phyloP scores from a whole-genome alignment of 2,329 filamentous ascomycete species.

The Calonectria hongkongensis region DNA sequence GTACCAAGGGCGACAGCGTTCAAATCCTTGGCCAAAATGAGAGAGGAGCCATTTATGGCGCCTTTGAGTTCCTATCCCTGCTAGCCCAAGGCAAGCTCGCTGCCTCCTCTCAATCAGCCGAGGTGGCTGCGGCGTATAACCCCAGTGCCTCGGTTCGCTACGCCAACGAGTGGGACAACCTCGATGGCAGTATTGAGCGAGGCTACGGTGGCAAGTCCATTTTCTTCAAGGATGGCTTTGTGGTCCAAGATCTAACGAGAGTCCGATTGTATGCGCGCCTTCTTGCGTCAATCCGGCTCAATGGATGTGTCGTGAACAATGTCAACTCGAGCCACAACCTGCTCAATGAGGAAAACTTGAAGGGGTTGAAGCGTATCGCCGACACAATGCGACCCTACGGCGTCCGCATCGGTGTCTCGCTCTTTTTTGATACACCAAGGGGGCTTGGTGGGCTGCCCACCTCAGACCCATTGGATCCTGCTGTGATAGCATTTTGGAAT shows the following conservation, averaged over 20 bases:
- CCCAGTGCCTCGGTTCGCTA: slow-evolving; percentile 8
- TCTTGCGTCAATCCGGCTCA: slow-evolving; percentile 13
- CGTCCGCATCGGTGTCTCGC: slow-evolving; percentile 1
- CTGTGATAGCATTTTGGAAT: slow-evolving; percentile 10
- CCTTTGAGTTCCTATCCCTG: slow-evolving; percentile 8
- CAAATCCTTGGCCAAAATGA: slow-evolving; percentile 9
- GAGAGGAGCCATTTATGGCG: not conserved
- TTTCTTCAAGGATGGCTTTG: slow-evolving; percentile 16
- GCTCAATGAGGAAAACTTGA: not conserved
- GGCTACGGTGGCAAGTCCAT: slow-evolving; percentile 23
- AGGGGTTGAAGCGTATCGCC: not conserved
- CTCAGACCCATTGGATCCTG: not conserved
- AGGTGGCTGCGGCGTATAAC: not conserved
- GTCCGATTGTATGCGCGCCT: not conserved
- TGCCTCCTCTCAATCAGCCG: not conserved
- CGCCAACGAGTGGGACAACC: slow-evolving; percentile 21
- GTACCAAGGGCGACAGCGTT: not conserved
- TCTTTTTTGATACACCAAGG: not conserved
- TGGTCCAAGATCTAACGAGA: not conserved
- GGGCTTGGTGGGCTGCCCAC: not conserved
- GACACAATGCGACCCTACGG: slow-evolving; percentile 16
- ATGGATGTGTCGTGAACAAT: slow-evolving; percentile 17
- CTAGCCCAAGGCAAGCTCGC: slow-evolving; percentile 9
- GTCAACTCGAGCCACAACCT: slow-evolving; percentile 21
- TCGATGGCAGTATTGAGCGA: slow-evolving; percentile 14